A percentile compares a stretch with the other conserved stretches of the same genome.
phyloP scores from a whole-genome alignment of 768 basidiomycete genomes.

The Tricholoma matsutake region DNA sequence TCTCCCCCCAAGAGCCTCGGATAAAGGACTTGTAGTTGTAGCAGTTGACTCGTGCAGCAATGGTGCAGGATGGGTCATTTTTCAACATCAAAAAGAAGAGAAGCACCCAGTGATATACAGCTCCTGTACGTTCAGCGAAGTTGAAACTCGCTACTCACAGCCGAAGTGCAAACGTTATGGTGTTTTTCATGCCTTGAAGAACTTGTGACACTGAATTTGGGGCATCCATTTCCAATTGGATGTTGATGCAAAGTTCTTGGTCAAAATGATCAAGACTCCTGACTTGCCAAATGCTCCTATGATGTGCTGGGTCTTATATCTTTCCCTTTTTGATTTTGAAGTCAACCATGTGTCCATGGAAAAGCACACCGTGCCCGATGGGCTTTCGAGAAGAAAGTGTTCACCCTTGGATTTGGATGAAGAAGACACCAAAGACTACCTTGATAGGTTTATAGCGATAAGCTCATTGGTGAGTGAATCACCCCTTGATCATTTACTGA shows the following conservation, averaged over 20 bases:
- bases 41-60: constrained; percentile 31
- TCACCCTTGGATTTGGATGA: constrained; percentile 12
- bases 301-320: constrained; percentile 36
- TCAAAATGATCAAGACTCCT: constrained; percentile 34
- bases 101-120: constrained; percentile 27
- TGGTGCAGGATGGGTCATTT: constrained; percentile 33
- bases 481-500: not conserved
- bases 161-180: constrained; percentile 38
- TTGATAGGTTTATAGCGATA: constrained; percentile 10
- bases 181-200: constrained; percentile 29
- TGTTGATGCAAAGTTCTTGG: constrained; percentile 34
- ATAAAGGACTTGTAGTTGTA: constrained; percentile 26
- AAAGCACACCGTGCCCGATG: constrained; percentile 34
- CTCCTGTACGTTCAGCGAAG: constrained; percentile 31
- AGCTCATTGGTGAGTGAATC: not conserved
- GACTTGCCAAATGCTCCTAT: constrained; percentile 34
- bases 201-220: constrained; percentile 26
- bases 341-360: constrained; percentile 32
- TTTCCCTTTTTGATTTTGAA: constrained; percentile 34
- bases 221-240: constrained; percentile 31
- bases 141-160: constrained; percentile 32
- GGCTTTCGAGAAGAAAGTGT: constrained; percentile 24
- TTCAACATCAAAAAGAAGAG: constrained; percentile 25
- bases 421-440: constrained; percentile 27
- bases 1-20: constrained; percentile 5